Conservation (phyloP, 139 green algal genomes). For the Tetradesmus lagerheimii region DNA sequence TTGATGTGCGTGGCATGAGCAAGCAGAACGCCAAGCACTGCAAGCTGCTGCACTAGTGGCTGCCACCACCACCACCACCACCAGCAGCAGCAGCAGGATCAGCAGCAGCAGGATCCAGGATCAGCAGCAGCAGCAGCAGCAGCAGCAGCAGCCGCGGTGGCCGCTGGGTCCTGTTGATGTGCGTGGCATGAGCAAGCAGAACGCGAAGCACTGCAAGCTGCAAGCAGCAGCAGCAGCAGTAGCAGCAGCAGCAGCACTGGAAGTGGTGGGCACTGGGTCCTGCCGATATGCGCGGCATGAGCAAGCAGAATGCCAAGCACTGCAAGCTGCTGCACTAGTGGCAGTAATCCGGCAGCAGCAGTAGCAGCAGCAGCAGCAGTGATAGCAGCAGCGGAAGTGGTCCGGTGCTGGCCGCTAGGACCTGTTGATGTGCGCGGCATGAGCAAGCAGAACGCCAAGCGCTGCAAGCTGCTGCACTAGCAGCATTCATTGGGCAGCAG, state of each 20-base stretch:
- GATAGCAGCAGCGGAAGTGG: conserved; percentile 51
- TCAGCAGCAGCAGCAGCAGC: too few relatives aligned
- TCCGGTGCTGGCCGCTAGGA: conserved; percentile 66
- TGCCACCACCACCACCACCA: too few relatives aligned
- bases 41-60: conserved; percentile 33
- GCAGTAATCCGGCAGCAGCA: too few relatives aligned
- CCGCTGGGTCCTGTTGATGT: conserved; percentile 62
- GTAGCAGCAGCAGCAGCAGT: neutral
- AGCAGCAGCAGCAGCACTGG: conserved; percentile 56
- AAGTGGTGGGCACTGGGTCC: conserved; percentile 68
- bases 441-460: conserved; percentile 33
- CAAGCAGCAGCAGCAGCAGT: conserved; percentile 14
- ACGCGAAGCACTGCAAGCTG: neutral
- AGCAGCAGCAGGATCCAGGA: neutral
- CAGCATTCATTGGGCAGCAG: too few relatives aligned
- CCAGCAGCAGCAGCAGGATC: neutral
- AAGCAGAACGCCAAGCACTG: neutral
- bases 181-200: too few relatives aligned
- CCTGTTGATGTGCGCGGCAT: conserved; percentile 53
- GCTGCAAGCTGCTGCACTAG: conserved; percentile 45
- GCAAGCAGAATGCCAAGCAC: conserved; percentile 31
- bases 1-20: conserved; percentile 42
- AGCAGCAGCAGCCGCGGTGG: conserved; percentile 50
- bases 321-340: conserved; percentile 44
- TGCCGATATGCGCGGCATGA: conserved; percentile 48